phyloP scores from a whole-genome alignment of 2,329 filamentous ascomycete species.

The Colletotrichum destructivum region DNA sequence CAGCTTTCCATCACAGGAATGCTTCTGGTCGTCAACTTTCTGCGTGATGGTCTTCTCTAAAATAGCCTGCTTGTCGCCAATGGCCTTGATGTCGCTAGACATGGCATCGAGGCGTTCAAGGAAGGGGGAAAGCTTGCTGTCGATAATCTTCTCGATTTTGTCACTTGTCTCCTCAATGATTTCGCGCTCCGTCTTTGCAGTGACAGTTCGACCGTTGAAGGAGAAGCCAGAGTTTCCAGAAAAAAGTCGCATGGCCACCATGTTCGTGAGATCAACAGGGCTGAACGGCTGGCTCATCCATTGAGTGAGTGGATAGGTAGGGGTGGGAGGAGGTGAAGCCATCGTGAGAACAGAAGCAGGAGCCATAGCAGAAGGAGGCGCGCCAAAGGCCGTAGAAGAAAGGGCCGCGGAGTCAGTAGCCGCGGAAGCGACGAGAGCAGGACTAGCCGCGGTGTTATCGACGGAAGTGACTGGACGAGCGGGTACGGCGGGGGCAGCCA shows the following conservation, averaged over 20 bases:
- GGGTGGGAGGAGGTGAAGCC: background rate
- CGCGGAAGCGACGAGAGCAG: background rate
- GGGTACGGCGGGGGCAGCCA: too few species aligned
- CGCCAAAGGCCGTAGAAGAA: background rate
- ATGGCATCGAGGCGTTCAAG: background rate
- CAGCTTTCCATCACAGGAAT: background rate
- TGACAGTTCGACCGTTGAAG: background rate
- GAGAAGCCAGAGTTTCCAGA: background rate
- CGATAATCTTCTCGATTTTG: background rate
- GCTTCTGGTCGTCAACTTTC: background rate
- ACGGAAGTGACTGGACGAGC: background rate
- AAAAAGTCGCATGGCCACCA: constrained; percentile 1
- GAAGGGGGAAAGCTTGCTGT: background rate
- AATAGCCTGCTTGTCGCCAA: background rate
- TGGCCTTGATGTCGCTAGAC: background rate
- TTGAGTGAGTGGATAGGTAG: background rate
- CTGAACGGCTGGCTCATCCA: background rate
- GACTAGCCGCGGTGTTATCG: background rate
- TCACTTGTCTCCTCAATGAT: background rate
- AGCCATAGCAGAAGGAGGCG: background rate
- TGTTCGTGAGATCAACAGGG: background rate
- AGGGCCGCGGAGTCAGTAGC: background rate
- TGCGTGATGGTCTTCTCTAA: background rate
- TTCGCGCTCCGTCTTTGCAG: background rate
- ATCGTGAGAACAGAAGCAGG: background rate